Evolutionary conservation across 2,329 filamentous ascomycete species (phyloP), one percentile per base, ranked within the genome.

Genomic region (Blastomyces parvus): DNA sequence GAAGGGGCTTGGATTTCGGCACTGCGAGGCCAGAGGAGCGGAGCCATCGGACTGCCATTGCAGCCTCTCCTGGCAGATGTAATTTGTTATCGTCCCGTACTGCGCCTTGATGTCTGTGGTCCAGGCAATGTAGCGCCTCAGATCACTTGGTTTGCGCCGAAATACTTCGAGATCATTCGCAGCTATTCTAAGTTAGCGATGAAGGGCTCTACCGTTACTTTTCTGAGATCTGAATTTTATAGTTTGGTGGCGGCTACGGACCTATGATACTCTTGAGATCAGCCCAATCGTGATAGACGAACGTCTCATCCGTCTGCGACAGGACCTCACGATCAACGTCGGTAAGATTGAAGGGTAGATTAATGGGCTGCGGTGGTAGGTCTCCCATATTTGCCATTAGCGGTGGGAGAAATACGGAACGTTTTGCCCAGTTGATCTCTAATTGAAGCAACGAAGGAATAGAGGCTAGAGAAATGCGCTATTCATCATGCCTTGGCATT

Each of bases 121-220:
- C 84, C 84, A 87, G 40, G 78, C 77, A n/a, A 86, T 77, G 69
- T 87, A 87, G 61, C 81, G 80, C 70, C 78, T 78, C 19, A 86
- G 76, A 67, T 84, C 81, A 65, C 82, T 84, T 27, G 85, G 85
- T 71, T 80, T 81, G 67, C 85, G 82, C 70, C 83, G 84, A 13
- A 87, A 76, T 42, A 80, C 74, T 64, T 81, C 80, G 62, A 87
- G 82, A 64, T 80, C 77, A 69, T 84, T 82, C 46, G 77, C 75
- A 22, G 76, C 75, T 80, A 67, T 60, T 59, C 50, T 38, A 58
- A 33, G 52, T 46, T n/a, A 53, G 66, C 65, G 62, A 64, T 33
- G n/a, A 14, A 1, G 53, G 8, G 50, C 5, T 48, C 22, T 53
- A 53, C 8, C 25, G 11, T 27, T 27, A 19, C 14, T 42, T 42